These are phyloP conservation scores for Royoungia palumana DNA, from an alignment of 768 basidiomycete species.

Conservation along the genomic window DNA sequence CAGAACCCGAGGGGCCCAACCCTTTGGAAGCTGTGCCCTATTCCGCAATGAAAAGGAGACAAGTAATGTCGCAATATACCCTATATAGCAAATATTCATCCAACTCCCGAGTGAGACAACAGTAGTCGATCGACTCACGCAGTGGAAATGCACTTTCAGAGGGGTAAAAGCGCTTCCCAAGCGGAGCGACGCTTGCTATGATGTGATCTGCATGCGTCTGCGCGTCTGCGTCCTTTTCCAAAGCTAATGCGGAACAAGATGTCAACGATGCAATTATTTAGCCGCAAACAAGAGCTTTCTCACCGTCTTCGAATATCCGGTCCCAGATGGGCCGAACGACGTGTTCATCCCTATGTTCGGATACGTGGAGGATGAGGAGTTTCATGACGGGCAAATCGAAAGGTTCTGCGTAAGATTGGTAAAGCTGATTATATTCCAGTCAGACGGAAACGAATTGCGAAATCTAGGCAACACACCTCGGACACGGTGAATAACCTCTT, in stretches of 20 bases:
- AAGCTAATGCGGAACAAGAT: slow-evolving; percentile 48
- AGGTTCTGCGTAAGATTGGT: slow-evolving; percentile 82
- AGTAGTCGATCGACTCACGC: slow-evolving; percentile 45
- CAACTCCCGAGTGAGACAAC: neutral
- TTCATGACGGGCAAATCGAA: slow-evolving; percentile 82
- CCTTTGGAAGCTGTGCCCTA: slow-evolving; percentile 55
- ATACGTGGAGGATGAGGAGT: slow-evolving; percentile 87
- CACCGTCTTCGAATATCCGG: slow-evolving; percentile 78
- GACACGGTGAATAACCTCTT: slow-evolving; percentile 73
- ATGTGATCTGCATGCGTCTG: slow-evolving; percentile 59
- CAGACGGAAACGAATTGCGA: slow-evolving; percentile 6
- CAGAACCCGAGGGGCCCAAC: slow-evolving; percentile 82
- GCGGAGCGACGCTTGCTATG: slow-evolving; percentile 57
- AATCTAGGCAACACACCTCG: slow-evolving; percentile 52
- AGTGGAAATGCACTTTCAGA: slow-evolving; percentile 89
- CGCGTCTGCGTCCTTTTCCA: slow-evolving; percentile 55
- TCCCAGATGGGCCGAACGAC: slow-evolving; percentile 87
- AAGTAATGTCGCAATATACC: slow-evolving; percentile 69
- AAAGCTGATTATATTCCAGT: slow-evolving; percentile 53
- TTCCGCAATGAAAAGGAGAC: slow-evolving; percentile 69
- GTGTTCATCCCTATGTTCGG: slow-evolving; percentile 84
- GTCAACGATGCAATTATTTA: slow-evolving; percentile 2
- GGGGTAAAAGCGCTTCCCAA: slow-evolving; percentile 86
- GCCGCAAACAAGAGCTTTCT: slow-evolving; percentile 19
- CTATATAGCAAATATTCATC: slow-evolving; percentile 38